A percentile compares a stretch with the other conserved stretches of the same genome.
Conservation (phyloP, 768 basidiomycete genomes). For the Lyophyllum semitale region DNA sequence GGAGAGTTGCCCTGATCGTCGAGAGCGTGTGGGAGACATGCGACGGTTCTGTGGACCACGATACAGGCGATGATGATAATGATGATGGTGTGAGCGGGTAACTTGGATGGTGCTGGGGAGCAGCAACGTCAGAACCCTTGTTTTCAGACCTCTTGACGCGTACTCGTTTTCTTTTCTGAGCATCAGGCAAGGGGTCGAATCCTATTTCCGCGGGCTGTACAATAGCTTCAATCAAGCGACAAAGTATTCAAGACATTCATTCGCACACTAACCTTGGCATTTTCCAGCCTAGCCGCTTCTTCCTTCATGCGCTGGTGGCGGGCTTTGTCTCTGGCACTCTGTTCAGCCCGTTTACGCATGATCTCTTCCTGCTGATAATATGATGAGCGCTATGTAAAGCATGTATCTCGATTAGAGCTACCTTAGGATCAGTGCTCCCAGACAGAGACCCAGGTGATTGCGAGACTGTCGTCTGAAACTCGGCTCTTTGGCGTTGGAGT, state of each 20-base stretch:
- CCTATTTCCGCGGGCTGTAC: background rate
- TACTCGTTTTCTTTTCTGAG: background rate
- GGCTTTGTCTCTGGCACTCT: slow-evolving; percentile 39
- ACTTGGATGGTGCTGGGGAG: background rate
- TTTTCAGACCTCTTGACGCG: background rate
- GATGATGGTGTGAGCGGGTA: slow-evolving; percentile 23
- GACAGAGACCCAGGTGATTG: background rate
- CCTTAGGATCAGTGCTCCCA: slow-evolving; percentile 6
- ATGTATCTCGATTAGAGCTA: background rate
- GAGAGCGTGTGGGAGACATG: slow-evolving; percentile 1
- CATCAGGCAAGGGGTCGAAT: background rate
- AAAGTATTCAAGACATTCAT: background rate
- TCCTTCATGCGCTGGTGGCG: slow-evolving; percentile 26
- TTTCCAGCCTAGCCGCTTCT: slow-evolving; percentile 22
- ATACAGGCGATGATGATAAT: slow-evolving; percentile 19
- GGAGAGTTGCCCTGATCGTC: background rate
- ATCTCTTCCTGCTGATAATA: slow-evolving; percentile 21
- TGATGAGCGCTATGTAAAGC: background rate
- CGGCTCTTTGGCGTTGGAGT: slow-evolving; percentile 3
- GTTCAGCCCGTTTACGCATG: slow-evolving; percentile 32
- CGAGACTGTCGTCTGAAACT: slow-evolving; percentile 1
- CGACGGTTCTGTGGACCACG: slow-evolving; percentile 12
- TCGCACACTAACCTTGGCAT: background rate
- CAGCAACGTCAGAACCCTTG: background rate
- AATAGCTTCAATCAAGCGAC: background rate